These are phyloP conservation scores for Jaltomata sinuosa DNA, from an alignment of 257 asterid species.

Conservation along the genomic window DNA sequence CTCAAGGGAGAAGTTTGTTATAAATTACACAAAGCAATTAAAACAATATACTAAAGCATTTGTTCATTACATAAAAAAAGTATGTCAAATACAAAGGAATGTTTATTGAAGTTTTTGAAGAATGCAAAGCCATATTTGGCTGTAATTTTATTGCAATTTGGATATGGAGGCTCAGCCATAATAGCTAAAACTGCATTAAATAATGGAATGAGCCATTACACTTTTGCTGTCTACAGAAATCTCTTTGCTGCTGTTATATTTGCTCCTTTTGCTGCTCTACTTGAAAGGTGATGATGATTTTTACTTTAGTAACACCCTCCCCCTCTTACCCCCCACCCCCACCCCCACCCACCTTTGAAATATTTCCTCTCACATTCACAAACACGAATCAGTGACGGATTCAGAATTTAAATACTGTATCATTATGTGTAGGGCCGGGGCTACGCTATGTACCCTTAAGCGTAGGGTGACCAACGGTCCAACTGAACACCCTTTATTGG, in stretches of 20 bases:
- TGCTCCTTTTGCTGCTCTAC: conserved; percentile 39
- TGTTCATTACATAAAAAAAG: background rate
- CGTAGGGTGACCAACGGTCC: too few species aligned
- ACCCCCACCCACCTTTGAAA: too few species aligned
- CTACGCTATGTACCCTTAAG: background rate
- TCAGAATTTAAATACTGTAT: background rate
- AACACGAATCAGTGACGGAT: background rate
- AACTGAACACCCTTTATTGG: background rate
- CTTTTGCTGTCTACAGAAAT: conserved; percentile 46
- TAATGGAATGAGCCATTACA: conserved; percentile 48
- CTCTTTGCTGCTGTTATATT: conserved; percentile 37
- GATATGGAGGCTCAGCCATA: conserved; percentile 36
- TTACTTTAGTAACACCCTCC: background rate
- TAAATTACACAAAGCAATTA: background rate
- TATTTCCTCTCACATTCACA: too few species aligned
- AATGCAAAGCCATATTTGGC: conserved; percentile 40
- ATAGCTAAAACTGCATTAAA: conserved; percentile 52
- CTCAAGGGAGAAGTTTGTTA: background rate
- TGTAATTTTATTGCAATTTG: conserved; percentile 36
- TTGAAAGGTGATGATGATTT: conserved; percentile 50
- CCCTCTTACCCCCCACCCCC: too few species aligned
- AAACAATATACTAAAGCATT: background rate
- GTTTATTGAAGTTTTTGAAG: conserved; percentile 2
- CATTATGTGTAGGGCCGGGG: background rate
- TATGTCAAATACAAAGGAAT: background rate